Percentiles rank a stretch among this genome's conserved stretches.
phyloP scores from a whole-genome alignment of 345 rosid genomes.

The Litchi chinensis region DNA sequence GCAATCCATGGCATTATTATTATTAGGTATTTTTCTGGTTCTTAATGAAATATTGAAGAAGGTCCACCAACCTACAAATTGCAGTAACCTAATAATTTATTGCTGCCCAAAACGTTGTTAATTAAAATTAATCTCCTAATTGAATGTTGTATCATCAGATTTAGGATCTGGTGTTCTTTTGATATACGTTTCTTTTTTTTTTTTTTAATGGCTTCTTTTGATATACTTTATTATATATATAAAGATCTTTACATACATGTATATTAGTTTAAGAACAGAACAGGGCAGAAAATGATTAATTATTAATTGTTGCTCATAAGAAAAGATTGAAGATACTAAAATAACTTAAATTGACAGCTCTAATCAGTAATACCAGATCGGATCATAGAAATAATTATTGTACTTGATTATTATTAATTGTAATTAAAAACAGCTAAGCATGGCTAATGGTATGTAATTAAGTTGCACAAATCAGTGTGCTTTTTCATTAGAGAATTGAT shows the following conservation, averaged over 20 bases:
- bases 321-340: background rate
- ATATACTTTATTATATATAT: background rate
- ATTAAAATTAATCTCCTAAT: background rate
- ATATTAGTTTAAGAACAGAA: background rate
- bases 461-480: no score
- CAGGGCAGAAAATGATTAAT: background rate
- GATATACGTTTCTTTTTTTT: no score
- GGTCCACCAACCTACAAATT: slow-evolving; percentile 19
- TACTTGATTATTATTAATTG: background rate
- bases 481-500: no score
- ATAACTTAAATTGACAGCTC: no score
- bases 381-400: no score
- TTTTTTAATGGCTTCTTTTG: no score
- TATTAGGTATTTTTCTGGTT: slow-evolving; percentile 10
- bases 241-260: slow-evolving; percentile 1
- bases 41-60: background rate
- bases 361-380: no score
- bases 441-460: background rate
- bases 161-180: slow-evolving; percentile 1
- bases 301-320: no score
- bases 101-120: background rate
- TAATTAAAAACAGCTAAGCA: background rate
- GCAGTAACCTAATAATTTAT: background rate
- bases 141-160: slow-evolving; percentile 16
- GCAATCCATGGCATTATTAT: background rate